Evolutionary conservation across 345 rosid genomes (phyloP).

Genomic region (Boechera retrofracta): DNA sequence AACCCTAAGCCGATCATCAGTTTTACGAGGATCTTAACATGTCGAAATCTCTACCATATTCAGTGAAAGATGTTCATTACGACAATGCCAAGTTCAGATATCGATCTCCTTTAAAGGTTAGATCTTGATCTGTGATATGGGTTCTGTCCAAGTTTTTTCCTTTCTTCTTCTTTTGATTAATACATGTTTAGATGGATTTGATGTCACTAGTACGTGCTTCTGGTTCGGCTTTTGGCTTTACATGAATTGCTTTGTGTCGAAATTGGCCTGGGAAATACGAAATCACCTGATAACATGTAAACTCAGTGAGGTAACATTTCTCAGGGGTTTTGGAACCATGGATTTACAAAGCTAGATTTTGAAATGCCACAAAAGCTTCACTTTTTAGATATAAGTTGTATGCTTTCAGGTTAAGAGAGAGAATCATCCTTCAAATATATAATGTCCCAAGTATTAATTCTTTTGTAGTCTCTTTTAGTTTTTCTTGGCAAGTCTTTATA

Average conservation of each 20-base stretch:
- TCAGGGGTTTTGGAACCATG: conserved; percentile 17
- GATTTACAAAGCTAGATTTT: conserved; percentile 19
- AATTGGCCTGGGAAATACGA: conserved; percentile 1
- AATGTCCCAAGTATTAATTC: not conserved
- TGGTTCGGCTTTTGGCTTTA: not conserved
- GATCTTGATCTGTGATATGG: conserved; percentile 33
- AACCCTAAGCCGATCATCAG: conserved; percentile 32
- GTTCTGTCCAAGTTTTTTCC: conserved; percentile 25
- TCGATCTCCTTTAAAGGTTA: conserved; percentile 77
- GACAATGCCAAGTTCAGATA: conserved; percentile 96
- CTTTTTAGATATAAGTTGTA: not conserved
- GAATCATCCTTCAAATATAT: not conserved
- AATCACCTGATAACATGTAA: conserved; percentile 2
- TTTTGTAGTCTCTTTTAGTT: conserved; percentile 7
- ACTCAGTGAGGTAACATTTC: conserved; percentile 5
- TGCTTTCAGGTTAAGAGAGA: conserved; percentile 14
- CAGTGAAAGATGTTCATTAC: conserved; percentile 82
- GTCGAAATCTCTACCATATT: conserved; percentile 80
- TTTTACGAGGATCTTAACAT: conserved; percentile 44
- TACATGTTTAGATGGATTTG: conserved; percentile 6
- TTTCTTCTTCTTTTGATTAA: not conserved
- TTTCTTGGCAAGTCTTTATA: not conserved
- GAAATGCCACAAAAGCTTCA: not conserved
- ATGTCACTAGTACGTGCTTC: conserved; percentile 14
- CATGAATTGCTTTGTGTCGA: not conserved